These are phyloP conservation scores for Carallia pectinifolia DNA, from an alignment of 345 rosid species.

Conservation along the genomic window DNA sequence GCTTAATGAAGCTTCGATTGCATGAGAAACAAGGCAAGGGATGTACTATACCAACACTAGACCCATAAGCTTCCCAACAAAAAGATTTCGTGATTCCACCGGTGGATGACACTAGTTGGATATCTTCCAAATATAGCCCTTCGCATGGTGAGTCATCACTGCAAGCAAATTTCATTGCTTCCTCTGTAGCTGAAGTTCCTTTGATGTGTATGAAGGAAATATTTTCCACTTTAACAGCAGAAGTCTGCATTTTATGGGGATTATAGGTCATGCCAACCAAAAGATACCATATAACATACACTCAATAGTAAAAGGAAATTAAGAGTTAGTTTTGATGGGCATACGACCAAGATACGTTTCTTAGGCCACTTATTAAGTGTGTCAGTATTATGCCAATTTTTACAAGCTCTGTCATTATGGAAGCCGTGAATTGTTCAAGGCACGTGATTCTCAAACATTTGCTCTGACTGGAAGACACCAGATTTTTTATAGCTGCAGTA, in stretches of 20 bases:
- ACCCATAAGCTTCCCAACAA: slow-evolving; percentile 83
- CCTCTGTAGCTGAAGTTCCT: slow-evolving; percentile 79
- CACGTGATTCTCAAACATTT: too few relatives aligned
- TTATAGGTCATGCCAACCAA: not conserved
- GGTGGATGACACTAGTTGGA: slow-evolving; percentile 43
- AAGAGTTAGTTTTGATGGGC: not conserved
- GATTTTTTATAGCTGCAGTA: too few relatives aligned
- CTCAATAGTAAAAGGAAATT: too few relatives aligned
- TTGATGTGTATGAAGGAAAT: slow-evolving; percentile 51
- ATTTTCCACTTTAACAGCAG: slow-evolving; percentile 62
- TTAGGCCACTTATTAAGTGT: not conserved
- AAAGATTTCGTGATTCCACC: slow-evolving; percentile 46
- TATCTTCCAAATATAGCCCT: slow-evolving; percentile 58
- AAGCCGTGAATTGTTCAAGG: too few relatives aligned
- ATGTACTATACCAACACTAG: slow-evolving; percentile 45
- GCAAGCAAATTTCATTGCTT: slow-evolving; percentile 71
- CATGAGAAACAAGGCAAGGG: slow-evolving; percentile 62
- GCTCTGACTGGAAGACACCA: too few relatives aligned
- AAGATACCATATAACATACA: too few relatives aligned
- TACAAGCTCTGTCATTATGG: not conserved
- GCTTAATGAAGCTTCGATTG: slow-evolving; percentile 40
- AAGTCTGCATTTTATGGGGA: slow-evolving; percentile 51
- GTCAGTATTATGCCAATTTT: not conserved
- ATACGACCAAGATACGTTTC: not conserved
- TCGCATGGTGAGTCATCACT: slow-evolving; percentile 63